Evolutionary conservation across 495 filamentous ascomycete genomes (phyloP).

Genomic region (Tuber calosporum): DNA sequence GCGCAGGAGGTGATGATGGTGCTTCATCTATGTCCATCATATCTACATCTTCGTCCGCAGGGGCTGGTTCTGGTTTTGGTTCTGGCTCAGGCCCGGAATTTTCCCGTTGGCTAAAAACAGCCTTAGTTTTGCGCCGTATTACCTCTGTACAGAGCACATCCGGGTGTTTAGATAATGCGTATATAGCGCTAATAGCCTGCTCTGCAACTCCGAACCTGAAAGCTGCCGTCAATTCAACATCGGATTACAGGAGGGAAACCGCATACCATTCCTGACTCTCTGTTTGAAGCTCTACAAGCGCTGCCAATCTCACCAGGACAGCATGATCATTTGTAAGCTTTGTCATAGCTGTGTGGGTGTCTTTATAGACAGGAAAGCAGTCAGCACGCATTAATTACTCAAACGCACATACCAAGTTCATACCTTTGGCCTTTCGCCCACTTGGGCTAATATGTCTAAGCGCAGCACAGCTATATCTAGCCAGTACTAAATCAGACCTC

Average conservation of each 20-base stretch:
- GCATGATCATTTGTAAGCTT: constrained; percentile 90
- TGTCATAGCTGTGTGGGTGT: constrained; percentile 57
- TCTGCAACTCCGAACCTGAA: constrained; percentile 74
- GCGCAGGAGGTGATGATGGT: constrained; percentile 26
- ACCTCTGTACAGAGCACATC: constrained; percentile 92
- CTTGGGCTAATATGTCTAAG: constrained; percentile 81
- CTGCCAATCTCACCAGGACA: constrained; percentile 68
- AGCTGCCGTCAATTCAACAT: background rate
- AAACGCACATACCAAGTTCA: background rate
- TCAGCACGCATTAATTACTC: constrained; percentile 23
- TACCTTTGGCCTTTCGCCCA: constrained; percentile 62
- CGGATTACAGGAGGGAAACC: background rate
- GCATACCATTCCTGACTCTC: constrained; percentile 88
- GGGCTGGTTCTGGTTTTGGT: constrained; percentile 34
- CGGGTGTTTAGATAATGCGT: constrained; percentile 86
- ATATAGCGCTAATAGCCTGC: constrained; percentile 93
- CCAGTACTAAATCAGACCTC: constrained; percentile 72
- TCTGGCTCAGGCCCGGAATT: constrained; percentile 41
- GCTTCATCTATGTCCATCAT: constrained; percentile 40
- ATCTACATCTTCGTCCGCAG: constrained; percentile 35
- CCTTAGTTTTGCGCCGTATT: constrained; percentile 73
- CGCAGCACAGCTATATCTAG: constrained; percentile 91
- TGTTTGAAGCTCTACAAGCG: constrained; percentile 71
- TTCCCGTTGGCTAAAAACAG: constrained; percentile 57
- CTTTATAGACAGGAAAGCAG: constrained; percentile 41